These are phyloP conservation scores for Teunomyces kruisii DNA, from an alignment of 805 yeast species.

Conservation along the genomic window DNA sequence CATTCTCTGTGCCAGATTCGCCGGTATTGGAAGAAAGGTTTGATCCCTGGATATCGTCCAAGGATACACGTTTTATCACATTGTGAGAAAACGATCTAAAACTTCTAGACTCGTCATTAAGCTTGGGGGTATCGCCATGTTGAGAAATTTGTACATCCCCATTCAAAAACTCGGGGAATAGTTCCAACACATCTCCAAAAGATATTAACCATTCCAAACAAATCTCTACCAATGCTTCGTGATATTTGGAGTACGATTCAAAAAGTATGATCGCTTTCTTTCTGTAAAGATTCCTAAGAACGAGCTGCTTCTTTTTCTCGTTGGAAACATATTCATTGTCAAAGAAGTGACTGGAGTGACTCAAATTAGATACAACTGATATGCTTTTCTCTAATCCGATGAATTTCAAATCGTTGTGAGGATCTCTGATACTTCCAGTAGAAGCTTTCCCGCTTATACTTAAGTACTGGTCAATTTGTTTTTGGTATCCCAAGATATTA, in stretches of 20 bases:
- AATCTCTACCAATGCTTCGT: constrained; percentile 39
- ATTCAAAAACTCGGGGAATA: constrained; percentile 41
- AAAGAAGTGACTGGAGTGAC: constrained; percentile 25
- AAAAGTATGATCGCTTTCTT: constrained; percentile 33
- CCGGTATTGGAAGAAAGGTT: constrained; percentile 10
- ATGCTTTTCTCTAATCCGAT: constrained; percentile 37
- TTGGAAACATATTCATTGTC: constrained; percentile 13
- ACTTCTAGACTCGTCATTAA: constrained; percentile 11
- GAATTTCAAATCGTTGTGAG: constrained; percentile 27
- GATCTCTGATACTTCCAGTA: constrained; percentile 19
- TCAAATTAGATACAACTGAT: constrained; percentile 26
- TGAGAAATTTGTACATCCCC: constrained; percentile 14
- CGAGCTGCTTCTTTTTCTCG: constrained; percentile 30
- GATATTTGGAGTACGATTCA: constrained; percentile 33
- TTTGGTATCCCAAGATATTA: constrained; percentile 24
- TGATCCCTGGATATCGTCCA: constrained; percentile 16
- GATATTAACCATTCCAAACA: constrained; percentile 43
- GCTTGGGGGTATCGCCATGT: constrained; percentile 7
- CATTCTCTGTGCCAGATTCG: constrained; percentile 16
- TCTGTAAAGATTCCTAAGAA: constrained; percentile 34
- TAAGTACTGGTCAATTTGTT: constrained; percentile 38
- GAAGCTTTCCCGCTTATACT: constrained; percentile 21
- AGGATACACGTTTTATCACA: constrained; percentile 18
- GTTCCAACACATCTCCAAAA: constrained; percentile 29
- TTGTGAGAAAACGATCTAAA: constrained; percentile 14